Conservation (phyloP, 805 yeast species). For the Kodamaea hsintzibuensis region DNA sequence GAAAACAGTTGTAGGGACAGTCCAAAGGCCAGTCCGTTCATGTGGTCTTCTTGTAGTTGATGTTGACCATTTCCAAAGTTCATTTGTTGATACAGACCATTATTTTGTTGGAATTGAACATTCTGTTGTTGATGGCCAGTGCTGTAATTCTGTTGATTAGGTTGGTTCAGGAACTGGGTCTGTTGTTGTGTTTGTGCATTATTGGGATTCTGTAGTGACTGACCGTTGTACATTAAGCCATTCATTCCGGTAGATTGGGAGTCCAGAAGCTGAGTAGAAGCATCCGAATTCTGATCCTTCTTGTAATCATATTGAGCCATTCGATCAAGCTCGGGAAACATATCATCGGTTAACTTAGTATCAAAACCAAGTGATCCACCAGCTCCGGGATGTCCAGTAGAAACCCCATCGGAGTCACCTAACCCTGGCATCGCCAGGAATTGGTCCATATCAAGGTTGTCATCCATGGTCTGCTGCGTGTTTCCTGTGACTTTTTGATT, state of each 20-base stretch:
- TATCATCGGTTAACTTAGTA: neutral
- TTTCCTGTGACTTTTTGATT: neutral
- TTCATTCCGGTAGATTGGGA: neutral
- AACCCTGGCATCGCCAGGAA: slow-evolving; percentile 5
- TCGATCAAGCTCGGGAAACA: slow-evolving; percentile 1
- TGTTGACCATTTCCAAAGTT: neutral
- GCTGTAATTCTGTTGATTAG: neutral
- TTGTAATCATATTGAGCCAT: neutral
- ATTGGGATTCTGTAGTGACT: neutral
- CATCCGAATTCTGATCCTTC: neutral
- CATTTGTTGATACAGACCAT: neutral
- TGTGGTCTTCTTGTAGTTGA: neutral
- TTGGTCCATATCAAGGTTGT: slow-evolving; percentile 7
- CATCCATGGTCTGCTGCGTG: slow-evolving; percentile 4
- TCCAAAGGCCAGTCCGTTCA: neutral
- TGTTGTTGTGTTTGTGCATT: neutral
- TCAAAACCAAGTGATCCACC: neutral
- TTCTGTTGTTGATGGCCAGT: neutral
- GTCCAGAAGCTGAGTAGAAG: neutral
- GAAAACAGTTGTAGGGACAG: neutral
- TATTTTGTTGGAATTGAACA: neutral
- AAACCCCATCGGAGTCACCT: neutral
- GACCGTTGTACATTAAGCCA: neutral
- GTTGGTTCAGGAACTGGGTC: neutral
- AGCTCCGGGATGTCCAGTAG: neutral